phyloP scores from a whole-genome alignment of 495 filamentous ascomycete species.

The Trichoderma parareesei region DNA sequence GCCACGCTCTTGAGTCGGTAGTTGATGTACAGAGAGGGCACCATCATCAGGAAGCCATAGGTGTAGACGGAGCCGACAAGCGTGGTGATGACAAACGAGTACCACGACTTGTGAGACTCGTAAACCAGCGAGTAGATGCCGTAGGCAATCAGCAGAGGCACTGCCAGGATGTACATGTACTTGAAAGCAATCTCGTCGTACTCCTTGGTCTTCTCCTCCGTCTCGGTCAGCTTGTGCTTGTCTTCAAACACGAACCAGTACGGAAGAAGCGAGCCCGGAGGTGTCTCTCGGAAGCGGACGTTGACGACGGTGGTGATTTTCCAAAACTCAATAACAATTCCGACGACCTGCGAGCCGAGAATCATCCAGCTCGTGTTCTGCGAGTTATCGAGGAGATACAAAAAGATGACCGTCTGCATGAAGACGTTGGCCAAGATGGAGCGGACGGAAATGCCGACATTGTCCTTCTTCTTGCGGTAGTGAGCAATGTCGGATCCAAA shows the following conservation, averaged over 20 bases:
- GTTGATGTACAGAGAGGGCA: slow-evolving; percentile 95
- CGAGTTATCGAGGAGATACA: slow-evolving; percentile 97
- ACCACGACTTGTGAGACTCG: slow-evolving; percentile 97
- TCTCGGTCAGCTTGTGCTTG: slow-evolving; percentile 91
- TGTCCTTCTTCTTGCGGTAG: slow-evolving; percentile 99
- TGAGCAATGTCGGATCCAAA: slow-evolving; percentile 97
- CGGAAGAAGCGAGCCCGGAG: slow-evolving; percentile 62
- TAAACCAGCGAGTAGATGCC: slow-evolving; percentile 85
- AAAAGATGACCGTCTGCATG: slow-evolving; percentile 94
- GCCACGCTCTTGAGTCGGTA: slow-evolving; percentile 94
- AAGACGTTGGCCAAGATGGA: slow-evolving; percentile 96
- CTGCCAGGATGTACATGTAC: slow-evolving; percentile 86
- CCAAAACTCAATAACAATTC: slow-evolving; percentile 93
- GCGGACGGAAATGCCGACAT: slow-evolving; percentile 88
- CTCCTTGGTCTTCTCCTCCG: slow-evolving; percentile 95
- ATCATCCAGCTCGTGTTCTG: slow-evolving; percentile 99
- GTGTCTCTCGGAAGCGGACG: slow-evolving; percentile 67
- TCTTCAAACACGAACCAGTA: slow-evolving; percentile 87
- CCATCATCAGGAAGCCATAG: slow-evolving; percentile 99
- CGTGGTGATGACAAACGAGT: slow-evolving; percentile 81
- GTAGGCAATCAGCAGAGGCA: slow-evolving; percentile 82
- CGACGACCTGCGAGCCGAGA: slow-evolving; percentile 81
- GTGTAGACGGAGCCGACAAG: slow-evolving; percentile 95
- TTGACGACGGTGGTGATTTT: slow-evolving; percentile 97
- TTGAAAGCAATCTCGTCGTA: slow-evolving; percentile 97